phyloP scores from a whole-genome alignment of 2,329 filamentous ascomycete genomes.

The Blastomyces gilchristii region DNA sequence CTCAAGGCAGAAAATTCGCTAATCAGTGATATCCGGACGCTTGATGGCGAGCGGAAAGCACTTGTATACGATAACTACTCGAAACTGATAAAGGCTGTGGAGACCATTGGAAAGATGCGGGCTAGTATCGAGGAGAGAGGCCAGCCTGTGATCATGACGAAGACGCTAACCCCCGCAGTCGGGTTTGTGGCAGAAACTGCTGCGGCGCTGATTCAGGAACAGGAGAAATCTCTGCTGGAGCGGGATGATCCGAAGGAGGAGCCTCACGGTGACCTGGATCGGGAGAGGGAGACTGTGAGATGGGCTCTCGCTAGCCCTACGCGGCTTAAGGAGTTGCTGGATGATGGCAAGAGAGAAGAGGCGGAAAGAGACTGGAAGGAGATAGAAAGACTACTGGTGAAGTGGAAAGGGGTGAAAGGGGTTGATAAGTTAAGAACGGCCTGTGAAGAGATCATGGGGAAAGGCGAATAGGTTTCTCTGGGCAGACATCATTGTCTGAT shows the following conservation, averaged over 20 bases:
- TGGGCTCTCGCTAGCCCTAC: constrained; percentile 37
- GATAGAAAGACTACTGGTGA: constrained; percentile 29
- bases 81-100: constrained; percentile 90
- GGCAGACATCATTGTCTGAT: not conserved
- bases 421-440: constrained; percentile 31
- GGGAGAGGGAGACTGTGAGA: constrained; percentile 34
- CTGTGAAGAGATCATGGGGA: constrained; percentile 32
- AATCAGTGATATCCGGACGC: constrained; percentile 64
- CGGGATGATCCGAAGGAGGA: constrained; percentile 22
- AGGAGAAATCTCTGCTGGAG: constrained; percentile 25
- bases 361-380: constrained; percentile 36
- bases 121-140: constrained; percentile 39
- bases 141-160: constrained; percentile 38
- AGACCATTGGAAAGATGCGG: constrained; percentile 71
- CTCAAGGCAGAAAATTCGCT: constrained; percentile 37
- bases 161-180: constrained; percentile 34
- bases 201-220: constrained; percentile 30
- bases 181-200: constrained; percentile 38
- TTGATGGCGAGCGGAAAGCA: constrained; percentile 94
- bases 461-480: constrained; percentile 10
- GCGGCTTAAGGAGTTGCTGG: constrained; percentile 29
- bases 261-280: constrained; percentile 16
- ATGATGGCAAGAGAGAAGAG: constrained; percentile 31
- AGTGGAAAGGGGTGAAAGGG: constrained; percentile 36
- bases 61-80: constrained; percentile 98